A percentile compares a stretch with the other conserved stretches of the same genome.
phyloP scores from a whole-genome alignment of 345 rosid genomes.

The Erodium maritimum region DNA sequence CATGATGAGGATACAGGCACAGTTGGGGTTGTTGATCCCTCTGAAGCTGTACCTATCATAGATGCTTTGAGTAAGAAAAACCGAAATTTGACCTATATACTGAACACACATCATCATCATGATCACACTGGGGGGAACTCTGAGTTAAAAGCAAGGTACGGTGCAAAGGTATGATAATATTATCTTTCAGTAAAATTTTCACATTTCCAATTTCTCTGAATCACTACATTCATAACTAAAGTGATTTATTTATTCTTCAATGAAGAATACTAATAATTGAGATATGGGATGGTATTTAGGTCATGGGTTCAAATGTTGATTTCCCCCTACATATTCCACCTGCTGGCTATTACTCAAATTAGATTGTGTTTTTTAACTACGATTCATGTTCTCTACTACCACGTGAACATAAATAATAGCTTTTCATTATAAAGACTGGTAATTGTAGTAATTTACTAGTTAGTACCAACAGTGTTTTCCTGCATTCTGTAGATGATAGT shows the following conservation, averaged over 20 bases:
- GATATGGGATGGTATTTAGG: background rate
- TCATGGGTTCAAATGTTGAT: background rate
- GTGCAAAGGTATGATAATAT: slow-evolving; percentile 76
- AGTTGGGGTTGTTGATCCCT: slow-evolving; percentile 97
- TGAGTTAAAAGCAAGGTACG: slow-evolving; percentile 90
- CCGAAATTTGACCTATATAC: slow-evolving; percentile 74
- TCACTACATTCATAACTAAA: background rate
- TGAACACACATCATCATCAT: slow-evolving; percentile 91
- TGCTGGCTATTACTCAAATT: background rate
- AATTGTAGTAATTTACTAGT: too few relatives aligned
- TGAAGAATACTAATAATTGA: background rate
- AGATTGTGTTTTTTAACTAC: background rate
- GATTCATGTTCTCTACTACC: background rate
- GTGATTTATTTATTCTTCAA: background rate
- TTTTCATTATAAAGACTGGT: too few relatives aligned
- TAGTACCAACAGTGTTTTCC: background rate
- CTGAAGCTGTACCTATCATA: slow-evolving; percentile 76
- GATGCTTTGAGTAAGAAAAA: slow-evolving; percentile 75
- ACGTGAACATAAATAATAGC: background rate
- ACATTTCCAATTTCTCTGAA: background rate
- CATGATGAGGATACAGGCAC: slow-evolving; percentile 95
- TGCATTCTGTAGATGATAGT: too few relatives aligned
- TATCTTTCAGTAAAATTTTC: slow-evolving; percentile 3
- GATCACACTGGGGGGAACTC: slow-evolving; percentile 86
- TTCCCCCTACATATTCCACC: background rate